Evolutionary conservation across 1,284 basidiomycete species (phyloP).

Genomic region (Naganishia albida): DNA sequence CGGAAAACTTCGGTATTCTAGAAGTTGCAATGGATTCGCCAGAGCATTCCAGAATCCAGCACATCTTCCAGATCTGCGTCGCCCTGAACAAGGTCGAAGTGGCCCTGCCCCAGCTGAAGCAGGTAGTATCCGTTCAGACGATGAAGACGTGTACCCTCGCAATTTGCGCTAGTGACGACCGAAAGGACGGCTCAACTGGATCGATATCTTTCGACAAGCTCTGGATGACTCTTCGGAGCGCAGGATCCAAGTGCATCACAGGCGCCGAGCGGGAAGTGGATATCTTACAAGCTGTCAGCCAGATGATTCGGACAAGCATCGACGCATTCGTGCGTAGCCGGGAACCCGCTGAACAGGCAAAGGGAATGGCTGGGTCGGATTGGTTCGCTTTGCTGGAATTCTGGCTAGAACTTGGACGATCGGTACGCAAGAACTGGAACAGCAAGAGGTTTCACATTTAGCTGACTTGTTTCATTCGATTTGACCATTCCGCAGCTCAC

Average conservation of each 20-base stretch:
- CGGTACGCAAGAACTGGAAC: conserved; percentile 38
- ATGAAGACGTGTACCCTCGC: conserved; percentile 16
- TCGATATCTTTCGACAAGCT: conserved; percentile 12
- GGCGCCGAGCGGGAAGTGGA: conserved; percentile 8
- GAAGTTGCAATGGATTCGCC: conserved; percentile 8
- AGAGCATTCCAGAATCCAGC: conserved; percentile 7
- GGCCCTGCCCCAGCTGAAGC: conserved; percentile 15
- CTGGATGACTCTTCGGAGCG: background rate
- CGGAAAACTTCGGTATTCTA: background rate
- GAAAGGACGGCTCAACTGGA: background rate
- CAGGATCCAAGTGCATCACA: conserved; percentile 7
- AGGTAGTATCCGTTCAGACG: conserved; percentile 10
- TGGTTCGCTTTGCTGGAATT: conserved; percentile 45
- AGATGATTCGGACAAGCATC: conserved; percentile 8
- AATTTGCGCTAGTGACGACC: conserved; percentile 14
- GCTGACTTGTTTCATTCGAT: background rate
- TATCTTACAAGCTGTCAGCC: background rate
- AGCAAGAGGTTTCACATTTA: background rate
- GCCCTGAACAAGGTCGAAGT: conserved; percentile 15
- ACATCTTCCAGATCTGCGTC: conserved; percentile 21
- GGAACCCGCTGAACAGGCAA: background rate
- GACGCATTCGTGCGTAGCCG: background rate
- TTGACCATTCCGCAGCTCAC: conserved; percentile 36
- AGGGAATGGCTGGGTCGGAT: conserved; percentile 35
- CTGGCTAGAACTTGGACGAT: conserved; percentile 48